A percentile compares a stretch with the other conserved stretches of the same genome.
These are phyloP conservation scores for Clonostachys solani DNA, from an alignment of 2,329 filamentous ascomycete species.

Conservation along the genomic window DNA sequence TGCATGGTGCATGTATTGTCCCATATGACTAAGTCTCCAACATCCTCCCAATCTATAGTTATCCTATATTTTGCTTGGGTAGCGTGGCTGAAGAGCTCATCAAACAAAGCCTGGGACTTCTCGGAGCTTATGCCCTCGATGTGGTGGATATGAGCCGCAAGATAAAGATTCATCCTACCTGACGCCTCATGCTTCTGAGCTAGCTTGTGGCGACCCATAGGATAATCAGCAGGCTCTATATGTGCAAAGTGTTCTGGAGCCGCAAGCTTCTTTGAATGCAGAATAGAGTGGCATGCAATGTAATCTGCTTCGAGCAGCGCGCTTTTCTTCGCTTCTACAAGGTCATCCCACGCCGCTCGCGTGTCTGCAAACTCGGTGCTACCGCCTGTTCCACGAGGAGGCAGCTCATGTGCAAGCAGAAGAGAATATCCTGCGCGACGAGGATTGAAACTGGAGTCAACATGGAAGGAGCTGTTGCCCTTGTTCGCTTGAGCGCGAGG, in stretches of 20 bases:
- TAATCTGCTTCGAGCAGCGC: conserved; percentile 32
- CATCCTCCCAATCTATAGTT: conserved; percentile 39
- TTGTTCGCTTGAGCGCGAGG: conserved; percentile 31
- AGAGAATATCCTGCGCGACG: conserved; percentile 47
- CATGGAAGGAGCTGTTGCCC: conserved; percentile 49
- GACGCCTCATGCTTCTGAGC: conserved; percentile 46
- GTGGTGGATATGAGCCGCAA: conserved; percentile 48
- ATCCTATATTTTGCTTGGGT: conserved; percentile 40
- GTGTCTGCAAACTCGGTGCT: conserved; percentile 50
- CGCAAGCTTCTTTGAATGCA: conserved; percentile 46
- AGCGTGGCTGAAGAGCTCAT: conserved; percentile 38
- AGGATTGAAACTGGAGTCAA: conserved; percentile 51
- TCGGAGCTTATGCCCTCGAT: conserved; percentile 34
- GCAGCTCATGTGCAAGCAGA: conserved; percentile 42
- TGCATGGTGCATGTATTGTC: conserved; percentile 56
- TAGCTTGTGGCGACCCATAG: conserved; percentile 40
- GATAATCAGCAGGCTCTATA: conserved; percentile 29
- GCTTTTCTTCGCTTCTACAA: conserved; percentile 25
- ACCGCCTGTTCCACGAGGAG: conserved; percentile 40
- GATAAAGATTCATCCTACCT: conserved; percentile 47
- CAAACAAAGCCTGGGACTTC: conserved; percentile 27
- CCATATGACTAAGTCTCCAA: conserved; percentile 51
- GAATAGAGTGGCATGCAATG: conserved; percentile 44
- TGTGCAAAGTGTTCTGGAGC: conserved; percentile 42
- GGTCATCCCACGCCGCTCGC: conserved; percentile 41